Conservation (phyloP, 768 basidiomycete genomes). For the Pulveroboletus sp. region DNA sequence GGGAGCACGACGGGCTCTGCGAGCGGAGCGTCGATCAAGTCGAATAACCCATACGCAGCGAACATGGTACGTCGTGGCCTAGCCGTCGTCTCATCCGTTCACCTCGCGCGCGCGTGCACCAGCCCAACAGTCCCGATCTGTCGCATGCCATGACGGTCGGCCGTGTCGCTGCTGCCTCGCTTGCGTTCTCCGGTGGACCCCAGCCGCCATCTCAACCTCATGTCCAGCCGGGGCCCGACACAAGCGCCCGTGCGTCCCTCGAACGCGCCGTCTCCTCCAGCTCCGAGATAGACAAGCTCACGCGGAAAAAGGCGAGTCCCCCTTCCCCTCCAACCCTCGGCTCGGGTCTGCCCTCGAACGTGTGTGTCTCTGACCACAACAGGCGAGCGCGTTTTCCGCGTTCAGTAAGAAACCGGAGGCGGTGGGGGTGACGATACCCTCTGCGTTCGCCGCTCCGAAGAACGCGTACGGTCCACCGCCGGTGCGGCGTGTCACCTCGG, state of each 20-base stretch:
- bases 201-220: background rate
- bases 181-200: conserved; percentile 35
- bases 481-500: conserved; percentile 32
- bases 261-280: conserved; percentile 7
- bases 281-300: conserved; percentile 24
- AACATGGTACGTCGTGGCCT: conserved; percentile 28
- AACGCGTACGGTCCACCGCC: conserved; percentile 53
- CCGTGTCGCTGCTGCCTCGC: conserved; percentile 54
- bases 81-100: no score
- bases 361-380: no score
- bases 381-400: conserved; percentile 22
- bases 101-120: background rate
- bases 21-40: conserved; percentile 10
- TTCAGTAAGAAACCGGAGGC: conserved; percentile 30
- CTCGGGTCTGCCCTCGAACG: no score
- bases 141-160: conserved; percentile 37
- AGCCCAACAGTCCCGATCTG: conserved; percentile 34
- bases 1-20: conserved; percentile 24
- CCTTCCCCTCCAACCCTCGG: no score
- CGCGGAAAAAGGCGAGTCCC: conserved; percentile 23
- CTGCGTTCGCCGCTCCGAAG: conserved; percentile 41
- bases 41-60: conserved; percentile 32
- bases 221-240: background rate
- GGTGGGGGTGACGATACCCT: conserved; percentile 35
- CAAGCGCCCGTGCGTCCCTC: no score